Conservation (phyloP, 2,329 filamentous ascomycete genomes). For the Fusarium burgessii region DNA sequence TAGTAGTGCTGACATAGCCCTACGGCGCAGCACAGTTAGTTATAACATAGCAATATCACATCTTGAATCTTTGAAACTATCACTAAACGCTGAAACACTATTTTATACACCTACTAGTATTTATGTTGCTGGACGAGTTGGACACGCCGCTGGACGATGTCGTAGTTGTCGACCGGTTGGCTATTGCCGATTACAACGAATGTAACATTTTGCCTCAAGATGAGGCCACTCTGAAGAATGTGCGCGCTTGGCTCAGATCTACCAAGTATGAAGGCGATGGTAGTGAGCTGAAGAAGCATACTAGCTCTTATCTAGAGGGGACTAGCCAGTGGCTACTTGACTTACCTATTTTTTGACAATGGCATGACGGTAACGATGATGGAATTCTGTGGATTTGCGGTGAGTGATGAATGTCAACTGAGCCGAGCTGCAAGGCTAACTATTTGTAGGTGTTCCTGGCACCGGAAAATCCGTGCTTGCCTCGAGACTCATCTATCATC, state of each 20-base stretch:
- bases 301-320: conserved; percentile 8
- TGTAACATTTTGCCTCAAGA: conserved; percentile 49
- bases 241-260: conserved; percentile 25
- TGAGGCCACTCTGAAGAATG: conserved; percentile 36
- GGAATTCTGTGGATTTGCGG: conserved; percentile 32
- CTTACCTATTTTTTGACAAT: conserved; percentile 9
- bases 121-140: neutral
- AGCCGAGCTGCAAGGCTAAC: too few relatives aligned
- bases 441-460: conserved; percentile 50
- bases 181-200: conserved; percentile 48
- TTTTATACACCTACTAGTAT: neutral
- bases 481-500: conserved; percentile 40
- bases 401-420: too few relatives aligned
- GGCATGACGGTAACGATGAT: neutral
- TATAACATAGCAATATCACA: neutral
- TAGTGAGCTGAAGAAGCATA: conserved; percentile 32
- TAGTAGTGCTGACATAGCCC: neutral
- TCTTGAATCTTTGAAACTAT: too few relatives aligned
- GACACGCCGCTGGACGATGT: neutral
- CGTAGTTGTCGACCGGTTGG: conserved; percentile 45
- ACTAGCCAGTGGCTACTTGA: conserved; percentile 32
- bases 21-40: neutral
- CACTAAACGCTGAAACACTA: neutral
- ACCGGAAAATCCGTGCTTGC: conserved; percentile 55
- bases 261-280: conserved; percentile 27